phyloP scores from a whole-genome alignment of 139 green algal species.

The Gonium pectorale region DNA sequence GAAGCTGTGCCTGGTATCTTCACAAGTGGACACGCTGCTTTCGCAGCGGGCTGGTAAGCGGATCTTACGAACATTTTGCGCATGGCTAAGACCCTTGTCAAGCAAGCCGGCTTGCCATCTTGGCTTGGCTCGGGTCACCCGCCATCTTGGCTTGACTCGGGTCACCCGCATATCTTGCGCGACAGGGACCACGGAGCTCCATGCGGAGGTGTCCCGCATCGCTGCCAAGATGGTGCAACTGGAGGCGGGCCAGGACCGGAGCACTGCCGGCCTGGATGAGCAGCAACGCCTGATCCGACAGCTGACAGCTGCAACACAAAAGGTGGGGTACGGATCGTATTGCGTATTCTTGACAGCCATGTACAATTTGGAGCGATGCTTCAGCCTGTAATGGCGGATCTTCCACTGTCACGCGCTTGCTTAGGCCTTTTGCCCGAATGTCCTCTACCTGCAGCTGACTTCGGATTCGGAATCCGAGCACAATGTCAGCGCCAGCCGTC shows the following conservation, averaged over 20 bases:
- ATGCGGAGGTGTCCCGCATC: constrained; percentile 21
- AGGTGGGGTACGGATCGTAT: too few species aligned
- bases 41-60: constrained; percentile 5
- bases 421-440: neutral
- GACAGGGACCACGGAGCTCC: constrained; percentile 13
- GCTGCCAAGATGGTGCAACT: constrained; percentile 16
- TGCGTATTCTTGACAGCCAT: too few species aligned
- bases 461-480: constrained; percentile 22
- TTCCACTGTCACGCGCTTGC: neutral
- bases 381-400: too few species aligned
- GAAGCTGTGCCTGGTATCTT: constrained; percentile 32
- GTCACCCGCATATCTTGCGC: neutral
- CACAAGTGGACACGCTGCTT: constrained; percentile 25
- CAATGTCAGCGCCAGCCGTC: constrained; percentile 20
- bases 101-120: too few species aligned
- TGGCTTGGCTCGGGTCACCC: too few species aligned
- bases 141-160: neutral
- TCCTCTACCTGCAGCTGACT: neutral
- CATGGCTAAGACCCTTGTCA: too few species aligned
- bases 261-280: constrained; percentile 12
- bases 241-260: constrained; percentile 15
- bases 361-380: too few species aligned
- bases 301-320: constrained; percentile 1
- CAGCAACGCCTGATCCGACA: constrained; percentile 34
- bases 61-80: too few species aligned